Base-by-base conservation (phyloP, 2,329 filamentous ascomycete species). In the Fusarium longipes region DNA sequence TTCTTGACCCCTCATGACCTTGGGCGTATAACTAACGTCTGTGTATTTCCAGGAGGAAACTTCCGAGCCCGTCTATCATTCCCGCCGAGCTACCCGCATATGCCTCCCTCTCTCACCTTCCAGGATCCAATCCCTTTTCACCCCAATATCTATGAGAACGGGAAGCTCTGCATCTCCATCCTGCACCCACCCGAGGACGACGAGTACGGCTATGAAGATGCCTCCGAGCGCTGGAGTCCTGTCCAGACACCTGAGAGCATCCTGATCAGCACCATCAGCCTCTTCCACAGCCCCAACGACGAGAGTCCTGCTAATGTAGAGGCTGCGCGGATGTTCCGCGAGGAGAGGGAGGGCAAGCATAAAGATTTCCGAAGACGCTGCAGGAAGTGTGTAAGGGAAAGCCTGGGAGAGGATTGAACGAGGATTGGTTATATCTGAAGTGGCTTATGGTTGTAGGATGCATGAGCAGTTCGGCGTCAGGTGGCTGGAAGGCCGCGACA, bases 201-300 rank as follows among this genome's bases (percentile, higher is more conserved):
- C 76, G 89, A 92, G 76, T 96, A 92, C 79, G 95, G 95, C 52
- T 99, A 99, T 82, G 96, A 99, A 80, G 87, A 87, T 25, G 94
- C 93, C 17, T 86, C 88, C 29, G 96, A 99, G 84, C 89, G 96
- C 63, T 99, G 96, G 96, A 92, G 87, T 60, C 96, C 96, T 27
- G 95, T 98, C 3, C 96, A 98, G 80, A 94, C 91, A 14, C 94
- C 95, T 52, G 95, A 97, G 84, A 97, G 93, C 22, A 98, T 99
- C 65, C 82, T 99, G 45, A 81, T 99, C 30, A 93, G 89, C 73
- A 94, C 97, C 32, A 96, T 99, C 77, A 96, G 92, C 77, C 90
- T 99, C 82, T 89, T 99, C 68, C 90, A 92, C 67, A 91, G 91
- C 74, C 96, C 96, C 47, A 99, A 99, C 77, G 93, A 97, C 75